These are phyloP conservation scores for Pichia deserticola DNA, from an alignment of 805 yeast genomes.

Conservation along the genomic window DNA sequence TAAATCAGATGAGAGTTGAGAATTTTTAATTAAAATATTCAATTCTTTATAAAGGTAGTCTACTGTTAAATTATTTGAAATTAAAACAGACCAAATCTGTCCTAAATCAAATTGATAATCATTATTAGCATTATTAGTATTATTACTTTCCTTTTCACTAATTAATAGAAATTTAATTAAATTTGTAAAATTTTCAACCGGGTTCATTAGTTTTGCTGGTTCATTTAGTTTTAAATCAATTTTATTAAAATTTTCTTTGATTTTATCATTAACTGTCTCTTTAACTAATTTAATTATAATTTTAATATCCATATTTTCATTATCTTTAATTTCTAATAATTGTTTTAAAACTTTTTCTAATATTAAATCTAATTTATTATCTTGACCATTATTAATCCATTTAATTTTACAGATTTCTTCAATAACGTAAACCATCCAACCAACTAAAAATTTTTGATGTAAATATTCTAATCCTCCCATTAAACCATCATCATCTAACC, in stretches of 20 bases:
- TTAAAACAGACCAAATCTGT: constrained; percentile 11
- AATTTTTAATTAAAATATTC: constrained; percentile 9
- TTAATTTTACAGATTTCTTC: constrained; percentile 14
- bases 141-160: not conserved
- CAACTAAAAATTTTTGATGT: constrained; percentile 66
- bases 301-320: constrained; percentile 16
- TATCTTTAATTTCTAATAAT: constrained; percentile 13
- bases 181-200: constrained; percentile 10
- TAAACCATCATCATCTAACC: constrained; percentile 52
- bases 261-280: constrained; percentile 13
- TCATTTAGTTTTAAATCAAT: not conserved
- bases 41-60: constrained; percentile 21
- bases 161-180: constrained; percentile 3
- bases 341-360: constrained; percentile 16
- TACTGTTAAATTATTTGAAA: constrained; percentile 4
- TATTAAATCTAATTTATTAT: constrained; percentile 5
- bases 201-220: not conserved
- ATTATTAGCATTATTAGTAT: not conserved
- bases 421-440: constrained; percentile 44
- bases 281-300: constrained; percentile 14
- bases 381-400: constrained; percentile 12
- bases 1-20: not conserved
- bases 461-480: constrained; percentile 82
- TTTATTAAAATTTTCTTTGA: constrained; percentile 5
- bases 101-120: constrained; percentile 17